phyloP scores from a whole-genome alignment of 345 rosid genomes.

The Salix viminalis region DNA sequence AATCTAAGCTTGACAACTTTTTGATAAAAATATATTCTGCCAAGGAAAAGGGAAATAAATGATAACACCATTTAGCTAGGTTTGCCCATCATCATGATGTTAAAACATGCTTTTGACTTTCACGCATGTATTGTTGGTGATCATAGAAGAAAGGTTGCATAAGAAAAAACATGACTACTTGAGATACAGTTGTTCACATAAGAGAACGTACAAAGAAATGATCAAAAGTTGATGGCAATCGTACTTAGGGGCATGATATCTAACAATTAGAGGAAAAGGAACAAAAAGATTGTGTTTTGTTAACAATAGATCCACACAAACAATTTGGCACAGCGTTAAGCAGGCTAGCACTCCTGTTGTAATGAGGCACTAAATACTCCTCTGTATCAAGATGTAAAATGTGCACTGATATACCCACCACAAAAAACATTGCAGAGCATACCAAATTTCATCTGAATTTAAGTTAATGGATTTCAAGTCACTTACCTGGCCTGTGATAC shows the following conservation, averaged over 20 bases:
- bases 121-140: background rate
- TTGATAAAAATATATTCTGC: background rate
- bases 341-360: background rate
- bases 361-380: background rate
- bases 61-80: background rate
- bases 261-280: background rate
- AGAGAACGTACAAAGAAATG: background rate
- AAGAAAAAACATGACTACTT: background rate
- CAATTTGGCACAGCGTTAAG: background rate
- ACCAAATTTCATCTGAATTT: background rate
- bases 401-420: background rate
- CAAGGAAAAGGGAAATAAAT: background rate
- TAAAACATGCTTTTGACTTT: background rate
- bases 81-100: background rate
- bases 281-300: background rate
- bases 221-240: background rate
- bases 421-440: background rate
- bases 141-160: background rate
- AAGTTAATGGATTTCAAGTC: background rate
- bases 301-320: background rate
- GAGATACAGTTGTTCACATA: background rate
- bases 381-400: background rate
- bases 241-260: background rate
- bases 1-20: background rate
- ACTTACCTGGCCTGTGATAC: background rate